Base-by-base conservation (phyloP, 805 yeast species). In the Yamadazyma nakazawae region DNA sequence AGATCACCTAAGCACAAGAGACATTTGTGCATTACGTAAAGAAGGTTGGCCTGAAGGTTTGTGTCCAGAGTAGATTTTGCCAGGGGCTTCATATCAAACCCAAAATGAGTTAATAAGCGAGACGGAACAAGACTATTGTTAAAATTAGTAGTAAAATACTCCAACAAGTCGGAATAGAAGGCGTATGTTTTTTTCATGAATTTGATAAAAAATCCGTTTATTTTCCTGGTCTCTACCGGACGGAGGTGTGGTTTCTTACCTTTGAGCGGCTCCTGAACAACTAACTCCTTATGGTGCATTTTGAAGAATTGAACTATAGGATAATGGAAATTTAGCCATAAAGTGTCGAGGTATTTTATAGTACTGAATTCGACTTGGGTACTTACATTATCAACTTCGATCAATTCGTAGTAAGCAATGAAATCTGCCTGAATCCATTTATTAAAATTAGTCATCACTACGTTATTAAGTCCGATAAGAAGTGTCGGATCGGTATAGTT, bases 241-340 rank as follows among this genome's bases (percentile, higher is more conserved):
- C 62, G 60, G 38, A 60, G 58, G 42, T 55, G 62, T 48, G 66
- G 61, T 30, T 51, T 47, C 43, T 37, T 34, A 10, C 45, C 51
- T n/a, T 30, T 16, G 6, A 31, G 34, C 6, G 28, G 34, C 2
- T 37, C 26, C 10, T 17, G 16, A 12, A 24, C 25, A 16, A 54
- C 42, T 17, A 46, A n/a, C 2, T 30, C 31, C 21, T 39, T 63
- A 53, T 68, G 75, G 28, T 62, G 64, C 16, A 60, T 54, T 56
- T 78, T 81, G 54, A 75, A 83, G 58, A 74, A 74, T 53, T 81
- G 82, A 50, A 84, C 72, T 2, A 80, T 75, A 1, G 88, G 88
- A 54, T 81, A 80, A 53, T 81, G 85, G 51, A 85, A 72, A 5
- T 79, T 79, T 28, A 69, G 59, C 90, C 90, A 85, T 17, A 81